Conservation (phyloP, 2,329 filamentous ascomycete species). For the Beauveria bassiana region DNA sequence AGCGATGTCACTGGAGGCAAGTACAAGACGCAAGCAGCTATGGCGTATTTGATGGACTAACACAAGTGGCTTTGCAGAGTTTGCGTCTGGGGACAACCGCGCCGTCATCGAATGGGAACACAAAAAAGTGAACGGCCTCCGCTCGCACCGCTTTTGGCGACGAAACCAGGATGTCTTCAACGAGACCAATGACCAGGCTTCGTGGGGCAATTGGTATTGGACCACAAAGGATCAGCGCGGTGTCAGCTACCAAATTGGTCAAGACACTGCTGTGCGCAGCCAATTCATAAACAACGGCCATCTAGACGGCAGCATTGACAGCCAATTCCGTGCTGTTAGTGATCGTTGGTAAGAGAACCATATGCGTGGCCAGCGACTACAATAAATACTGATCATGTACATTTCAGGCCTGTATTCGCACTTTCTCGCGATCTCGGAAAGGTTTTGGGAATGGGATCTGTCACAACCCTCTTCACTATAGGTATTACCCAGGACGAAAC, state of each 20-base stretch:
- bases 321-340: conserved; percentile 42
- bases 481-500: conserved; percentile 70
- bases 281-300: conserved; percentile 56
- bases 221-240: conserved; percentile 51
- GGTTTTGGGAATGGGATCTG: conserved; percentile 26
- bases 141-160: conserved; percentile 57
- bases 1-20: conserved; percentile 51
- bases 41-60: conserved; percentile 30
- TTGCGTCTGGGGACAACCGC: conserved; percentile 55
- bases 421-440: conserved; percentile 56
- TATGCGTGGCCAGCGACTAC: not conserved
- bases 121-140: conserved; percentile 39
- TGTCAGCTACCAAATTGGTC: conserved; percentile 62
- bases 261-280: conserved; percentile 56
- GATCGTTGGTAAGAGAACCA: conserved; percentile 24
- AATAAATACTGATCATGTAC: not conserved
- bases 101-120: conserved; percentile 56
- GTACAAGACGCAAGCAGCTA: conserved; percentile 30
- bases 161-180: conserved; percentile 56
- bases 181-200: conserved; percentile 61
- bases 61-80: conserved; percentile 43
- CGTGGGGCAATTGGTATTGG: conserved; percentile 78
- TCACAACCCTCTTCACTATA: conserved; percentile 61
- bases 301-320: conserved; percentile 58
- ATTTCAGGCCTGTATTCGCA: conserved; percentile 65